These are phyloP conservation scores for Cronartium quercuum DNA, from an alignment of 1,284 basidiomycete species.

Conservation along the genomic window DNA sequence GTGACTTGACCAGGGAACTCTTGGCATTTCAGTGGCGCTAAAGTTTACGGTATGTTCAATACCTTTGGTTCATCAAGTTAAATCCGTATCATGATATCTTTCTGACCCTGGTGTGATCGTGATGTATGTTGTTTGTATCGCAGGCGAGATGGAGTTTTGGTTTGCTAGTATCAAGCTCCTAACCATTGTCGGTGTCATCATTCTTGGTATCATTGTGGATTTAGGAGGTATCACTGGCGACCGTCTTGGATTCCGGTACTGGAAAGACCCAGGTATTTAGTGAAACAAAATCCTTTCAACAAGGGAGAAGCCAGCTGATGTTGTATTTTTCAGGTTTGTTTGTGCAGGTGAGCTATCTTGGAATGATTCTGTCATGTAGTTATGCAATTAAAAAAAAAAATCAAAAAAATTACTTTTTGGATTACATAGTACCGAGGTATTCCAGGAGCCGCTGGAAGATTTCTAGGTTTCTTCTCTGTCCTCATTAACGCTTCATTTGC, in stretches of 20 bases:
- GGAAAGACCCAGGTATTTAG: slow-evolving; percentile 60
- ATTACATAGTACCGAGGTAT: slow-evolving; percentile 14
- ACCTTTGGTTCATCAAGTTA: neutral
- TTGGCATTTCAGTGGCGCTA: slow-evolving; percentile 18
- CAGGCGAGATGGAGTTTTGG: slow-evolving; percentile 58
- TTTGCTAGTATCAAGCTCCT: slow-evolving; percentile 58
- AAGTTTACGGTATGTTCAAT: slow-evolving; percentile 32
- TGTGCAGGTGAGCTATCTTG: slow-evolving; percentile 10
- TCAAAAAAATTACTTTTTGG: neutral
- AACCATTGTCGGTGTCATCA: slow-evolving; percentile 57
- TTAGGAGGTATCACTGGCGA: slow-evolving; percentile 49
- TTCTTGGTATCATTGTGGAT: slow-evolving; percentile 56
- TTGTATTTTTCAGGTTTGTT: slow-evolving; percentile 6
- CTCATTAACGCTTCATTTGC: slow-evolving; percentile 32
- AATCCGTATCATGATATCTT: neutral
- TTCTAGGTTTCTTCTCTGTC: slow-evolving; percentile 34
- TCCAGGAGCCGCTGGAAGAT: slow-evolving; percentile 25
- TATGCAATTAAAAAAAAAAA: neutral
- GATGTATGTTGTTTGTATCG: neutral
- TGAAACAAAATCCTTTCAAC: neutral
- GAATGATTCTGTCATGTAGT: neutral
- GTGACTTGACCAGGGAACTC: neutral
- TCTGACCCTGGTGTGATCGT: neutral
- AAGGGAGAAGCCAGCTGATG: neutral
- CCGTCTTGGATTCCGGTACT: slow-evolving; percentile 63